These are phyloP conservation scores for Diaporthe ampelina DNA, from an alignment of 2,329 filamentous ascomycete species.

Conservation along the genomic window DNA sequence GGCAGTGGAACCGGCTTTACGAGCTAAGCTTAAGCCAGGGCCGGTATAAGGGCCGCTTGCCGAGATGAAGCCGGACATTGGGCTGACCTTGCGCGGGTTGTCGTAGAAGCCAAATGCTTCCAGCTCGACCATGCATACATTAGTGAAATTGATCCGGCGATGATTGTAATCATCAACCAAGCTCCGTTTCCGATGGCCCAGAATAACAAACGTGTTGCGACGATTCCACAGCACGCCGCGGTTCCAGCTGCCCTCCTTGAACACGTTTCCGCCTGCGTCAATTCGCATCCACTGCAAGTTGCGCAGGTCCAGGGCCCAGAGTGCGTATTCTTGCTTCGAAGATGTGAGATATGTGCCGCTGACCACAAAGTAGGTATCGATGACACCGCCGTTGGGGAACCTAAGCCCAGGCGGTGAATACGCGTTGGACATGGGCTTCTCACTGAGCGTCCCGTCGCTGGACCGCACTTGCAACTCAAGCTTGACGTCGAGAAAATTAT, in stretches of 20 bases:
- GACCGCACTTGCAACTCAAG: slow-evolving; percentile 91
- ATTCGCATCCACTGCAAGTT: slow-evolving; percentile 95
- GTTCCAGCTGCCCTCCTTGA: slow-evolving; percentile 98
- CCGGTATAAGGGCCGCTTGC: slow-evolving; percentile 79
- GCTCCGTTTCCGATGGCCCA: slow-evolving; percentile 93
- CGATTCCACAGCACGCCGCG: slow-evolving; percentile 93
- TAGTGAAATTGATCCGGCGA: slow-evolving; percentile 95
- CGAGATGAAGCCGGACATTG: slow-evolving; percentile 87
- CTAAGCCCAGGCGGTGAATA: slow-evolving; percentile 92
- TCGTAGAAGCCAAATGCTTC: slow-evolving; percentile 98
- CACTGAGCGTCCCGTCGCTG: slow-evolving; percentile 85
- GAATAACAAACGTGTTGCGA: slow-evolving; percentile 93
- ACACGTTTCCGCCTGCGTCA: slow-evolving; percentile 93
- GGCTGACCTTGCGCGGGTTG: slow-evolving; percentile 84
- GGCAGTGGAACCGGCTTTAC: slow-evolving; percentile 75
- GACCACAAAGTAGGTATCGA: slow-evolving; percentile 96
- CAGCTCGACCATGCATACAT: slow-evolving; percentile 96
- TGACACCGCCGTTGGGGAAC: slow-evolving; percentile 95
- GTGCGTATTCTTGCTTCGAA: slow-evolving; percentile 96
- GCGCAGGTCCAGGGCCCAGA: slow-evolving; percentile 93
- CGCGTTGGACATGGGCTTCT: slow-evolving; percentile 89
- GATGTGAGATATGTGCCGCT: slow-evolving; percentile 98
- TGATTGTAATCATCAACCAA: slow-evolving; percentile 99
- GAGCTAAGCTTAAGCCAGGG: slow-evolving; percentile 67
- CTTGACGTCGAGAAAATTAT: slow-evolving; percentile 98